Percentiles rank a stretch among this genome's conserved stretches.
Conservation (phyloP, 2,329 filamentous ascomycete species). For the Saccharata proteae region DNA sequence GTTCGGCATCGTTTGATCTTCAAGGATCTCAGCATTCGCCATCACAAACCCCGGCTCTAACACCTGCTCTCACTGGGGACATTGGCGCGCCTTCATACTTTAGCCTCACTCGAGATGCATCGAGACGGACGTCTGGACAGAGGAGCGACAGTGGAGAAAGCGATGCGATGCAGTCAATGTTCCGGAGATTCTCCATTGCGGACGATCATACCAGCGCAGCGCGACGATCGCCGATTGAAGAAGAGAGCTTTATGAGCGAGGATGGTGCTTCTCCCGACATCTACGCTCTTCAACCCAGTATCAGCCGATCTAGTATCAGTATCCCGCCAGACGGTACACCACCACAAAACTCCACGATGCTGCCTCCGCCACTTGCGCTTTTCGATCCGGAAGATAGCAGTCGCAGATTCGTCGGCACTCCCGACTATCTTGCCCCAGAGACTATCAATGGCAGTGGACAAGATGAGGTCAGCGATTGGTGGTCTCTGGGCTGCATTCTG, state of each 20-base stretch:
- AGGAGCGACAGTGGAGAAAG: conserved; percentile 89
- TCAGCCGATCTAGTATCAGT: conserved; percentile 40
- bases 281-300: conserved; percentile 48
- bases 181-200: conserved; percentile 58
- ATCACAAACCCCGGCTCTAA: conserved; percentile 73
- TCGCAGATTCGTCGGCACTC: conserved; percentile 88
- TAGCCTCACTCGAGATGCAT: conserved; percentile 56
- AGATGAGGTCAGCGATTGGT: conserved; percentile 98
- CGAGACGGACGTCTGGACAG: conserved; percentile 60
- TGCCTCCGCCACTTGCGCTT: conserved; percentile 79
- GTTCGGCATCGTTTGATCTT: conserved; percentile 87
- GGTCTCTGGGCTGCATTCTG: conserved; percentile 96
- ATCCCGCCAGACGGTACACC: conserved; percentile 46
- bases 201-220: conserved; percentile 31
- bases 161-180: conserved; percentile 71
- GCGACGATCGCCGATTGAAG: conserved; percentile 55
- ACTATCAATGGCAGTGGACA: conserved; percentile 92
- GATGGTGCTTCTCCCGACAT: conserved; percentile 68
- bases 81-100: conserved; percentile 90
- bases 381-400: conserved; percentile 93
- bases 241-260: conserved; percentile 55
- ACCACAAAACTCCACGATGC: conserved; percentile 60
- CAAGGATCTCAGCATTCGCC: conserved; percentile 65
- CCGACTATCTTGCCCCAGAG: conserved; percentile 92
- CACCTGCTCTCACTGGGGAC: conserved; percentile 56